A percentile compares a stretch with the other conserved stretches of the same genome.
These are phyloP conservation scores for Effrenium voratum DNA, from an alignment of 73 alveolate species.

Conservation along the genomic window DNA sequence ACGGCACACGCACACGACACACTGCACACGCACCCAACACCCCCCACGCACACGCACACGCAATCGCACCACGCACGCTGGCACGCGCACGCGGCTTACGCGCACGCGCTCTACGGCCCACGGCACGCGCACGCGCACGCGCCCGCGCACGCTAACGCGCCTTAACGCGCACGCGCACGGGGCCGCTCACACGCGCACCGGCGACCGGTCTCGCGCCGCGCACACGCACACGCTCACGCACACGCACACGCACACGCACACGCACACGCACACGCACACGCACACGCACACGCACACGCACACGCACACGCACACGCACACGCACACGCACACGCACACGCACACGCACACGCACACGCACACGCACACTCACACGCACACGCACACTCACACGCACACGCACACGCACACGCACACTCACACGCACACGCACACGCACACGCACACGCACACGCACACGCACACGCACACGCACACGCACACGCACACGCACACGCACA, in stretches of 20 bases:
- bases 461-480: slow-evolving; percentile 41
- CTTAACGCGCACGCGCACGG: no score
- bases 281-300: slow-evolving; percentile 78
- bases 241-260: slow-evolving; percentile 40
- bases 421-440: slow-evolving; percentile 54
- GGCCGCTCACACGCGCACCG: no score
- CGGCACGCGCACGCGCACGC: no score
- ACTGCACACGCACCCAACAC: no score
- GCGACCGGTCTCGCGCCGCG: no score
- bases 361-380: slow-evolving; percentile 13
- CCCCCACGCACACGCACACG: no score
- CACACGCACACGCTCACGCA: slow-evolving; percentile 37
- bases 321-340: slow-evolving; percentile 31
- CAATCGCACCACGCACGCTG: no score
- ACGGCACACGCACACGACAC: no score
- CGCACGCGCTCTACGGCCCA: no score
- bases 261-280: slow-evolving; percentile 79
- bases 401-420: slow-evolving; percentile 48
- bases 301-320: slow-evolving; percentile 78
- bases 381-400: slow-evolving; percentile 27
- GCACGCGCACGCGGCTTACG: no score
- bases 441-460: slow-evolving; percentile 54
- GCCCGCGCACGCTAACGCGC: no score
- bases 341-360: not conserved
- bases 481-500: slow-evolving; percentile 36